Conservation (phyloP, 2,329 filamentous ascomycete species). For the Scytalidium lignicola region DNA sequence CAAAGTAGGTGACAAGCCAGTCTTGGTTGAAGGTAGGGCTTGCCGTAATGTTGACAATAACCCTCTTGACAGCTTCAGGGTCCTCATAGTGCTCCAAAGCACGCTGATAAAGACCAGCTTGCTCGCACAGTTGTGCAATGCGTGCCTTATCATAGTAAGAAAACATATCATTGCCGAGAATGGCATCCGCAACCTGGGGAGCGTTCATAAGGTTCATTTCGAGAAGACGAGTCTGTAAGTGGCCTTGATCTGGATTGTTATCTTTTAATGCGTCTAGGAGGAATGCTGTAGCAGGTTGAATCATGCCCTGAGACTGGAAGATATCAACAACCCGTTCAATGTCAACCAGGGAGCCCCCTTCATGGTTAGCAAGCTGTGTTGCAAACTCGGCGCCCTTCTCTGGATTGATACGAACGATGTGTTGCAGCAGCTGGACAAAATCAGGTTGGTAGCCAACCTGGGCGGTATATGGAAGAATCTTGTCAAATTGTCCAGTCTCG, state of each 20-base stretch:
- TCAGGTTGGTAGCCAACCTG: slow-evolving; percentile 89
- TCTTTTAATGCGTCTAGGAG: slow-evolving; percentile 91
- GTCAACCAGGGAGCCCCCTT: slow-evolving; percentile 81
- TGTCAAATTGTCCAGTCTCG: slow-evolving; percentile 93
- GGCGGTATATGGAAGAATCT: slow-evolving; percentile 87
- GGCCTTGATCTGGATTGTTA: slow-evolving; percentile 88
- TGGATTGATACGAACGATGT: slow-evolving; percentile 85
- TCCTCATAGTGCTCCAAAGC: slow-evolving; percentile 95
- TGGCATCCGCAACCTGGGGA: slow-evolving; percentile 95
- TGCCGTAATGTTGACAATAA: slow-evolving; percentile 74
- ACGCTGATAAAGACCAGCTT: slow-evolving; percentile 79
- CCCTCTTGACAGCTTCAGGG: slow-evolving; percentile 81
- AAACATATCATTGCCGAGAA: slow-evolving; percentile 98
- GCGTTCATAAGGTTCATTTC: slow-evolving; percentile 99
- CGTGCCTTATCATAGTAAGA: slow-evolving; percentile 90
- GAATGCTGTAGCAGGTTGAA: slow-evolving; percentile 98
- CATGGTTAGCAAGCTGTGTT: slow-evolving; percentile 82
- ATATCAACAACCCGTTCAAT: slow-evolving; percentile 94
- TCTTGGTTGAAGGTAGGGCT: slow-evolving; percentile 84
- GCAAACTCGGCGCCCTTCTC: slow-evolving; percentile 96
- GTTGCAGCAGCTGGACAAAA: slow-evolving; percentile 85
- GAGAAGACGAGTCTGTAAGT: slow-evolving; percentile 86
- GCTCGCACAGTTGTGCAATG: slow-evolving; percentile 87
- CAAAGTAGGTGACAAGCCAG: slow-evolving; percentile 90
- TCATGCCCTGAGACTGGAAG: slow-evolving; percentile 96